These are phyloP conservation scores for Ophiostoma sp. DNA, from an alignment of 2,329 filamentous ascomycete species.

Conservation along the genomic window DNA sequence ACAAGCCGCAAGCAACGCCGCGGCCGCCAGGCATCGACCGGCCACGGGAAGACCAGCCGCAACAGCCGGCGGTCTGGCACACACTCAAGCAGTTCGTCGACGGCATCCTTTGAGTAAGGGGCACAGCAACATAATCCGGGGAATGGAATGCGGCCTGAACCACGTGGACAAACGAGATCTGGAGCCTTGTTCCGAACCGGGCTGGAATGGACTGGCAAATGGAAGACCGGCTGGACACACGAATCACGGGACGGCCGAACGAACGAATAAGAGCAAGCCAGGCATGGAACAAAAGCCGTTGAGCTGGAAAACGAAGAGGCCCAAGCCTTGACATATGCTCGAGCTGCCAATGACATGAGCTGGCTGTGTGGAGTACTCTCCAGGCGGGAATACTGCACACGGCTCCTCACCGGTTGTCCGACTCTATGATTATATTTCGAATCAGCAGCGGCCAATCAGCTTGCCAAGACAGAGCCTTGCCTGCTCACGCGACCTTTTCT, in stretches of 20 bases:
- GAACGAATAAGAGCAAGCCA: not conserved
- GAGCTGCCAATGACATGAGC: not conserved
- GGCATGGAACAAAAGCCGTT: not conserved
- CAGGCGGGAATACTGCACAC: not conserved
- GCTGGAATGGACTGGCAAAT: not conserved
- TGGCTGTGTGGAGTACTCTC: conserved; percentile 8
- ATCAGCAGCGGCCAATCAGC: not conserved
- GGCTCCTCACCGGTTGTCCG: not conserved
- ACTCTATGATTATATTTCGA: not conserved
- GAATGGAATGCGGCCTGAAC: not conserved
- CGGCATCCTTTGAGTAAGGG: conserved; percentile 51
- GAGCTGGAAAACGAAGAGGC: not conserved
- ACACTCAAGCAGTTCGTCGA: conserved; percentile 59
- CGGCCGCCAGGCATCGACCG: conserved; percentile 41
- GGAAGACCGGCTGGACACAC: not conserved
- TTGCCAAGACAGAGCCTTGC: not conserved
- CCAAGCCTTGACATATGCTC: not conserved
- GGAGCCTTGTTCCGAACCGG: not conserved
- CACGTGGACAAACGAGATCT: conserved; percentile 9
- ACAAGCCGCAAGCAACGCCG: conserved; percentile 46
- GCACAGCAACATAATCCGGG: not conserved
- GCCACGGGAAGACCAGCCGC: conserved; percentile 41
- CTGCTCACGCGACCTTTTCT: not conserved
- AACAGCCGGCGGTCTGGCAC: conserved; percentile 49
- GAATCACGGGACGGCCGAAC: not conserved